phyloP scores from a whole-genome alignment of 441 rosid genomes.

The Flueggea neowawraea region DNA sequence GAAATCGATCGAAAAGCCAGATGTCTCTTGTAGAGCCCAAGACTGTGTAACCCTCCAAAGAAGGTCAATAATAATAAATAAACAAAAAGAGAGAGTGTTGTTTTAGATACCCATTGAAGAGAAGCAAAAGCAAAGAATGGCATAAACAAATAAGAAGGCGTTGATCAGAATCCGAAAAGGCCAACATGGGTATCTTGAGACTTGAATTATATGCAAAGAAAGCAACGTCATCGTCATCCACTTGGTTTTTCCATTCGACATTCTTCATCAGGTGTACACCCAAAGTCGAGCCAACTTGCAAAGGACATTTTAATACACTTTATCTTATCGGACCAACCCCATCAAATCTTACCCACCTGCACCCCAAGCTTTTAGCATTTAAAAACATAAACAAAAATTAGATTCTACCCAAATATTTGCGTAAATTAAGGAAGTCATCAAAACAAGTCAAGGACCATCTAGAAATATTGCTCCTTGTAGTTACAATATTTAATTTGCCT shows the following conservation, averaged over 20 bases:
- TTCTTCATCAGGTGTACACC: constrained; percentile 12
- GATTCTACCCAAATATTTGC: too few species aligned
- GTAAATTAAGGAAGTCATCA: too few species aligned
- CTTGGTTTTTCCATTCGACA: not conserved
- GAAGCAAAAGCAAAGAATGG: constrained; percentile 1
- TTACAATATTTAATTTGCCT: too few species aligned
- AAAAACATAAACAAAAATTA: too few species aligned
- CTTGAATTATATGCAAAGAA: not conserved
- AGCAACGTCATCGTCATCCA: constrained; percentile 20
- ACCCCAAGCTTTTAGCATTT: not conserved
- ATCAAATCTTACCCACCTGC: constrained; percentile 1
- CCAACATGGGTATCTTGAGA: not conserved
- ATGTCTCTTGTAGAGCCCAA: constrained; percentile 6
- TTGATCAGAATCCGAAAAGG: constrained; percentile 14
- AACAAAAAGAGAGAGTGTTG: too few species aligned
- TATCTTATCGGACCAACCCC: too few species aligned
- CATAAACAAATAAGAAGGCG: too few species aligned
- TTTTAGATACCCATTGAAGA: constrained; percentile 5
- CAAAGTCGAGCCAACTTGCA: constrained; percentile 10
- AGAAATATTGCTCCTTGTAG: too few species aligned
- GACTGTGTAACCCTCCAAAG: not conserved
- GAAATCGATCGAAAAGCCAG: constrained; percentile 13
- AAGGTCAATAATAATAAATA: not conserved
- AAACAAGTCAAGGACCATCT: too few species aligned
- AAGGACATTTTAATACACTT: not conserved